These are phyloP conservation scores for Toxoplasma gondii DNA, from an alignment of 169 alveolate species.

Conservation along the genomic window DNA sequence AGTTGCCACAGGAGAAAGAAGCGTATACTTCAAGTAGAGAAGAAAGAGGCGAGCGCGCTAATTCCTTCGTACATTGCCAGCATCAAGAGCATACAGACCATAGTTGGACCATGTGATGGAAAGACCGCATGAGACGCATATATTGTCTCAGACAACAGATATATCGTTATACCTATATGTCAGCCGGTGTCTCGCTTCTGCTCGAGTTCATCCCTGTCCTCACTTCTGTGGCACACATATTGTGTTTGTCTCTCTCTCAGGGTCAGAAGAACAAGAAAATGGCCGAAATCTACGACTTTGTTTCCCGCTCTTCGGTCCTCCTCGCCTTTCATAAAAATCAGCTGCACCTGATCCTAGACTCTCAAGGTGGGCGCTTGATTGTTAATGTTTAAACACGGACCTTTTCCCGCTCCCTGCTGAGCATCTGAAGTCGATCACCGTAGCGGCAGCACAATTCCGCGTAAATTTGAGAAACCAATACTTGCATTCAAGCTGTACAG, in stretches of 20 bases:
- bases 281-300: background rate
- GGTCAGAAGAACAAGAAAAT: background rate
- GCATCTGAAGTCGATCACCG: too few relatives aligned
- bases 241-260: background rate
- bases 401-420: too few relatives aligned
- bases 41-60: background rate
- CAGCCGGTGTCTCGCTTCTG: background rate
- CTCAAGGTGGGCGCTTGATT: background rate
- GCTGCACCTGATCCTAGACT: background rate
- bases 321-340: background rate
- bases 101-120: background rate
- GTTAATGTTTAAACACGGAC: too few relatives aligned
- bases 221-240: too few relatives aligned
- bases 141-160: background rate
- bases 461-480: too few relatives aligned
- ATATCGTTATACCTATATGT: background rate
- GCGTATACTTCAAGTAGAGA: background rate
- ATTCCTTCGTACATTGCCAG: background rate
- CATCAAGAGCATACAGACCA: background rate
- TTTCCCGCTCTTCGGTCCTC: background rate
- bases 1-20: too few relatives aligned
- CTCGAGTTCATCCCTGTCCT: background rate
- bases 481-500: too few relatives aligned
- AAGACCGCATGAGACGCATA: too few relatives aligned
- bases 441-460: too few relatives aligned